These are phyloP conservation scores for Plasmodium sp. DNA, from an alignment of 169 alveolate genomes.

Conservation along the genomic window DNA sequence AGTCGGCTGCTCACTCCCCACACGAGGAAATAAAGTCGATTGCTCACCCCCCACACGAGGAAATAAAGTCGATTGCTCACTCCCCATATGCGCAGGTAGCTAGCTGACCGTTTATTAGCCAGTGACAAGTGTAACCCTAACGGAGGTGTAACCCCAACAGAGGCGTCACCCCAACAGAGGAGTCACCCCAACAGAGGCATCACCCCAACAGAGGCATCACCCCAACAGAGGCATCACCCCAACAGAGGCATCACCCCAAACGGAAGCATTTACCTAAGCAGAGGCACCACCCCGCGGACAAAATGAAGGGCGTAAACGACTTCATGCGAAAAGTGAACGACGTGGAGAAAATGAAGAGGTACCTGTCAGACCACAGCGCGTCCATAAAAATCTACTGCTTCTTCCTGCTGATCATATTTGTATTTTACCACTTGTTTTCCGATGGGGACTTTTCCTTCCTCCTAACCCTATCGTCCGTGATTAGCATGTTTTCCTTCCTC, in stretches of 20 bases:
- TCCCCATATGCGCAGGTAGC: neutral
- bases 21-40: no score
- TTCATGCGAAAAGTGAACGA: constrained; percentile 61
- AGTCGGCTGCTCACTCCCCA: no score
- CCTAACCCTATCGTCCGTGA: constrained; percentile 91
- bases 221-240: neutral
- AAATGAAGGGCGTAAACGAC: constrained; percentile 70
- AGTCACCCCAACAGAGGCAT: neutral
- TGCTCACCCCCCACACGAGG: neutral
- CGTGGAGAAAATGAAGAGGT: constrained; percentile 62
- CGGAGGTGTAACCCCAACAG: neutral
- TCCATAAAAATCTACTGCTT: constrained; percentile 68
- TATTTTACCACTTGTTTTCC: constrained; percentile 43
- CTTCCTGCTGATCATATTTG: constrained; percentile 35
- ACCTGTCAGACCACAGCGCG: constrained; percentile 66
- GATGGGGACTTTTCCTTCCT: constrained; percentile 87
- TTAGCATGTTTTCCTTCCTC: constrained; percentile 91
- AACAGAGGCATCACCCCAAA: neutral
- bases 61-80: neutral
- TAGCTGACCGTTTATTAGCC: neutral
- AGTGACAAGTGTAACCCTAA: neutral
- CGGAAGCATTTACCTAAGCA: neutral
- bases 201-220: neutral
- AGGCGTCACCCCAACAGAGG: neutral
- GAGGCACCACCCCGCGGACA: neutral